Evolutionary conservation across 306 rosid species (phyloP).

Genomic region (Vicia faba): DNA sequence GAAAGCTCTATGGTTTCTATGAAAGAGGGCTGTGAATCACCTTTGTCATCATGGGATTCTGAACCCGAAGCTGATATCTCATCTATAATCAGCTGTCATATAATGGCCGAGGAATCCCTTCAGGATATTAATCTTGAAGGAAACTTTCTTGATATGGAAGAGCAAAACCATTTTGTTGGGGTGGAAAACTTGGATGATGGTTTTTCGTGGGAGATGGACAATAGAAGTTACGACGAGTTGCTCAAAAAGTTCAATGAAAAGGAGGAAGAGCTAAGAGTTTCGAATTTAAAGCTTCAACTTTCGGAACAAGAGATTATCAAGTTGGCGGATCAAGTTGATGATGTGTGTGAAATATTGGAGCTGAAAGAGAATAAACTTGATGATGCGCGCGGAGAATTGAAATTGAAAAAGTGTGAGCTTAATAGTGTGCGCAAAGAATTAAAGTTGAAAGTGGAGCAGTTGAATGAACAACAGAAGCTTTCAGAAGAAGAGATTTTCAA

Average conservation of each 20-base stretch:
- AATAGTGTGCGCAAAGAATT: neutral
- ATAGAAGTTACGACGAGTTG: conserved; percentile 43
- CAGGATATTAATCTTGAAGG: conserved; percentile 30
- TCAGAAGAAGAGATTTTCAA: neutral
- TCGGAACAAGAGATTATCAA: conserved; percentile 47
- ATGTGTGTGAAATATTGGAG: conserved; percentile 36
- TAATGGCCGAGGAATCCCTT: conserved; percentile 40
- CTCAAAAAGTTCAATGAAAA: conserved; percentile 36
- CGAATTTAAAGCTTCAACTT: conserved; percentile 46
- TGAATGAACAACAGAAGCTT: neutral
- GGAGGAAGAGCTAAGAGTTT: conserved; percentile 51
- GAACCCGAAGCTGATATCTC: conserved; percentile 50
- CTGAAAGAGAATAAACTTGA: neutral
- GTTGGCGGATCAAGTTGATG: conserved; percentile 42
- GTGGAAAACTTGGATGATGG: conserved; percentile 37
- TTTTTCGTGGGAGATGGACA: conserved; percentile 29
- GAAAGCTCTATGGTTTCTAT: conserved; percentile 54
- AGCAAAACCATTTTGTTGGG: conserved; percentile 33
- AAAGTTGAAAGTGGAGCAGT: neutral
- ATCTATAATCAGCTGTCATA: conserved; percentile 27
- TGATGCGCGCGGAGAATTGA: neutral
- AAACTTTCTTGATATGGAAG: conserved; percentile 46
- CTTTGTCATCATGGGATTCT: conserved; percentile 54
- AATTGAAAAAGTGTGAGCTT: neutral
- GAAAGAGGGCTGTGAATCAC: conserved; percentile 50